Evolutionary conservation across 1,284 basidiomycete species (phyloP).

Genomic region (Cryptococcus floricola): DNA sequence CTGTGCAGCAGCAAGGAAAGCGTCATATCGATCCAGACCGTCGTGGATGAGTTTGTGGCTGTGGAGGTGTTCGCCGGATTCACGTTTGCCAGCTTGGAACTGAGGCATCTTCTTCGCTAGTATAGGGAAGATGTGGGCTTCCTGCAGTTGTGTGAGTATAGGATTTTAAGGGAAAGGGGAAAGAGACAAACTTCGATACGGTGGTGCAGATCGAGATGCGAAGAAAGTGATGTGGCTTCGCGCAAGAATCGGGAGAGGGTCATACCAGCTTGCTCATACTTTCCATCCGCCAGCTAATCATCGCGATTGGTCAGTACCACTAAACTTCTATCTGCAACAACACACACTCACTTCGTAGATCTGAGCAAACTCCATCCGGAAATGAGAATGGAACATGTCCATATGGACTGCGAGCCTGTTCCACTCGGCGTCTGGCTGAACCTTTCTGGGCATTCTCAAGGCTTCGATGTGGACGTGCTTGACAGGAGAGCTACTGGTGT

Average conservation of each 20-base stretch:
- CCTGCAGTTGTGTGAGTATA: conserved; percentile 18
- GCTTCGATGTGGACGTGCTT: no score
- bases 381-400: conserved; percentile 43
- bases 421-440: neutral
- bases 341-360: conserved; percentile 35
- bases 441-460: no score
- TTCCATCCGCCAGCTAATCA: conserved; percentile 55
- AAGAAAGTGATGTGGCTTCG: conserved; percentile 51
- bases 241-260: conserved; percentile 53
- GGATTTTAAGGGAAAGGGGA: neutral
- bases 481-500: no score
- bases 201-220: conserved; percentile 63
- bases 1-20: conserved; percentile 54
- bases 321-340: neutral
- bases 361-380: conserved; percentile 39
- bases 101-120: conserved; percentile 61
- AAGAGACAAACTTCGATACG: conserved; percentile 51
- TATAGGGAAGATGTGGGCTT: conserved; percentile 60
- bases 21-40: conserved; percentile 59
- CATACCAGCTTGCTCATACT: conserved; percentile 54
- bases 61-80: conserved; percentile 57
- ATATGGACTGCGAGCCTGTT: conserved; percentile 40
- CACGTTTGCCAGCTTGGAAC: conserved; percentile 51
- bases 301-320: neutral
- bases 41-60: conserved; percentile 66